Evolutionary conservation across 2,329 filamentous ascomycete species (phyloP).

Genomic region (Chrysoporthe deuterocubensis): DNA sequence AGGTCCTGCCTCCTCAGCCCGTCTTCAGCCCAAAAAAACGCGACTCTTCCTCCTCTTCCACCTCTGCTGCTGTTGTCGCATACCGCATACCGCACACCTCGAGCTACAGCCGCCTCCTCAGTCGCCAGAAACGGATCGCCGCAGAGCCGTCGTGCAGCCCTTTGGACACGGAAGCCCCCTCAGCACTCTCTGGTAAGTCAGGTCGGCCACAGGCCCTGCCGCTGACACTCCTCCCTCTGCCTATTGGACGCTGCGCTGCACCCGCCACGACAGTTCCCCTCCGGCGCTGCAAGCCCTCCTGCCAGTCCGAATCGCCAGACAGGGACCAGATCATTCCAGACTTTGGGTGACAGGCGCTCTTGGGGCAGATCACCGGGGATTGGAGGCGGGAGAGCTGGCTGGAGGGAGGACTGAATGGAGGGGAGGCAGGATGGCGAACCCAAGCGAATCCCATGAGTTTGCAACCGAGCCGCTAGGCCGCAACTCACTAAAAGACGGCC

Average conservation of each 20-base stretch:
- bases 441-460: not conserved
- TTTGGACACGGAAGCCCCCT: not conserved
- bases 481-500: not conserved
- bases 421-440: not conserved
- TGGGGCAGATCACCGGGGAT: not conserved
- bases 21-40: not conserved
- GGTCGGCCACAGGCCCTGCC: not conserved
- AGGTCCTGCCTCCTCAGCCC: conserved; percentile 1
- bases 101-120: not conserved
- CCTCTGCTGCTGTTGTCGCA: not conserved
- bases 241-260: not conserved
- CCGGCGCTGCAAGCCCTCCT: not conserved
- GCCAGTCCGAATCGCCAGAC: not conserved
- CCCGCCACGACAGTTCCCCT: not conserved
- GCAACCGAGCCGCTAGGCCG: not conserved
- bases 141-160: not conserved
- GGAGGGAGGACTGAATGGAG: too few relatives aligned
- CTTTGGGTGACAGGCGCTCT: not conserved
- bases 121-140: not conserved
- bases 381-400: not conserved
- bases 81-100: not conserved
- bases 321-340: not conserved
- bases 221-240: not conserved
- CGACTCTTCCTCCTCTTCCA: conserved; percentile 2
- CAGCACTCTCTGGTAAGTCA: not conserved